Percentiles rank a stretch among this genome's conserved stretches.
These are phyloP conservation scores for Saturnispora sekii DNA, from an alignment of 805 yeast species.

Conservation along the genomic window DNA sequence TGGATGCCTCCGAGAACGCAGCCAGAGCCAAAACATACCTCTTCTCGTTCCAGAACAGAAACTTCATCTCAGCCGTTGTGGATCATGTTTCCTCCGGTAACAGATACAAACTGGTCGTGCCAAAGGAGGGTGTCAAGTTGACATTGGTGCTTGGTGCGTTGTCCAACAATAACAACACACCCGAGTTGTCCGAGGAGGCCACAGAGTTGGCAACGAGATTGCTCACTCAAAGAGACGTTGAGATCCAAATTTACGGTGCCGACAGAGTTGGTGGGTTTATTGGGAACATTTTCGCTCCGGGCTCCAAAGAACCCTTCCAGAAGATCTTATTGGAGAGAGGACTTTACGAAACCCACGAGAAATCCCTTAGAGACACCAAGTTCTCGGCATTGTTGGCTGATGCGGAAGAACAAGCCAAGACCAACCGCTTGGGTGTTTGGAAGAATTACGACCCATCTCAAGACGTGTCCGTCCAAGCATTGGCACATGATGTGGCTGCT, in stretches of 20 bases:
- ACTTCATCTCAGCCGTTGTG: constrained; percentile 56
- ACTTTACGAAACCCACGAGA: constrained; percentile 52
- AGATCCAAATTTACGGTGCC: constrained; percentile 53
- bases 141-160: constrained; percentile 73
- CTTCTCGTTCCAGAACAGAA: constrained; percentile 58
- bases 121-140: constrained; percentile 61
- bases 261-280: constrained; percentile 79
- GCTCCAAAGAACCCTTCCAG: constrained; percentile 47
- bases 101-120: constrained; percentile 55
- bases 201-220: constrained; percentile 42
- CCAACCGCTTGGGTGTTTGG: constrained; percentile 58
- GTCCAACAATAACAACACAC: constrained; percentile 31
- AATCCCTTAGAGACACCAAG: constrained; percentile 51
- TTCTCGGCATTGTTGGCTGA: constrained; percentile 42
- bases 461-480: constrained; percentile 18
- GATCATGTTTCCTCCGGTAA: constrained; percentile 64
- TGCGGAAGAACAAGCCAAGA: constrained; percentile 56
- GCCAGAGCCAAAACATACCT: constrained; percentile 67
- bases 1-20: constrained; percentile 71
- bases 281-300: constrained; percentile 52
- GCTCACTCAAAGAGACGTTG: constrained; percentile 64
- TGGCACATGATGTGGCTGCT: constrained; percentile 15
- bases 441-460: constrained; percentile 39
- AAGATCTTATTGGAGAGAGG: constrained; percentile 51
- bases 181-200: constrained; percentile 38